A percentile compares a stretch with the other conserved stretches of the same genome.
Evolutionary conservation across 1,284 basidiomycete species (phyloP).

Genomic region (Gastroboletus turbinatus): DNA sequence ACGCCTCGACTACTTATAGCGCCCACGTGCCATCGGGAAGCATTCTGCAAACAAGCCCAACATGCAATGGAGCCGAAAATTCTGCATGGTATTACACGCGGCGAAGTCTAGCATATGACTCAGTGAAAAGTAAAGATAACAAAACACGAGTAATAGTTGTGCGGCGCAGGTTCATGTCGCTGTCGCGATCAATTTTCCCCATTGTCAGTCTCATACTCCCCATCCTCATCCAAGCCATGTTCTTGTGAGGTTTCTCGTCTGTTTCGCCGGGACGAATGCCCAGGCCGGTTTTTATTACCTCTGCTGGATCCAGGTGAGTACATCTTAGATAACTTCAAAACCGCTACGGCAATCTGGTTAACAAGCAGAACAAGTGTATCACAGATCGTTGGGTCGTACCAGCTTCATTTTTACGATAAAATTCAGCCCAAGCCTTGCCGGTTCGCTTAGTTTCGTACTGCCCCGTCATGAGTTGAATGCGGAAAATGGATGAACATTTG

Average conservation of each 20-base stretch:
- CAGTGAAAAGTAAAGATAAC: slow-evolving; percentile 4
- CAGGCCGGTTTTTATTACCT: slow-evolving; percentile 15
- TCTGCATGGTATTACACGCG: slow-evolving; percentile 9
- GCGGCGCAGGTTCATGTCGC: not conserved
- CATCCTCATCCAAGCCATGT: slow-evolving; percentile 18
- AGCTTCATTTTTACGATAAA: slow-evolving; percentile 50
- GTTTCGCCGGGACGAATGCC: slow-evolving; percentile 24
- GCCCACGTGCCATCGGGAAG: slow-evolving; percentile 23
- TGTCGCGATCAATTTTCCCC: slow-evolving; percentile 7
- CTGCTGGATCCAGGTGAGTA: slow-evolving; percentile 15
- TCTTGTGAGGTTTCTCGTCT: slow-evolving; percentile 4
- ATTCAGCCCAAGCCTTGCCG: slow-evolving; percentile 58
- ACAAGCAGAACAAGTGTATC: not conserved
- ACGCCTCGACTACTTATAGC: slow-evolving; percentile 27
- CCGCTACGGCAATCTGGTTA: slow-evolving; percentile 16
- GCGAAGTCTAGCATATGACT: slow-evolving; percentile 1
- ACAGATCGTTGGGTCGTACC: slow-evolving; percentile 37
- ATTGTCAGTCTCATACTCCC: slow-evolving; percentile 25
- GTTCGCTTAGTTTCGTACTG: slow-evolving; percentile 48
- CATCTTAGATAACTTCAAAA: slow-evolving; percentile 27
- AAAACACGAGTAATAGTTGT: not conserved
- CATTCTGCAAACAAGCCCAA: slow-evolving; percentile 12
- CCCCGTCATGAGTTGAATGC: slow-evolving; percentile 1
- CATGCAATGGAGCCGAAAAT: not conserved
- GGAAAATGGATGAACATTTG: not conserved